Percentiles rank a stretch among this genome's conserved stretches.
Conservation (phyloP, 2,329 filamentous ascomycete species). For the Curvularia hawaiiensis region DNA sequence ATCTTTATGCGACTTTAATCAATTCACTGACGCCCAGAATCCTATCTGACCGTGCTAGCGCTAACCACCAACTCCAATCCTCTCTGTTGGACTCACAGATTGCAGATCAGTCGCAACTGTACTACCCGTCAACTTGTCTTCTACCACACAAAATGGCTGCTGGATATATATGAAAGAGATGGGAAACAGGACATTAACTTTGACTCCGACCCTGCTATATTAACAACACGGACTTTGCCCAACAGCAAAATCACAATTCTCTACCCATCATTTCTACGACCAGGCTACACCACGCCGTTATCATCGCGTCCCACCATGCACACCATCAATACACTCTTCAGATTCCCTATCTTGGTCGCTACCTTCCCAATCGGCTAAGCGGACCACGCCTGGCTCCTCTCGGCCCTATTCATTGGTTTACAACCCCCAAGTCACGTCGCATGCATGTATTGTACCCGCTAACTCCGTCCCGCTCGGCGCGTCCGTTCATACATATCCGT, state of each 20-base stretch:
- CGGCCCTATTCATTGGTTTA: slow-evolving; percentile 4
- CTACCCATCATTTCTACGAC: neutral
- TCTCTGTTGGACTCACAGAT: neutral
- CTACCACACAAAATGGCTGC: neutral
- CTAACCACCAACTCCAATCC: neutral
- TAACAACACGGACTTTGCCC: neutral
- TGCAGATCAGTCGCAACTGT: neutral
- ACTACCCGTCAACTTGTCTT: neutral
- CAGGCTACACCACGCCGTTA: neutral
- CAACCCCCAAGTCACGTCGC: slow-evolving; percentile 5
- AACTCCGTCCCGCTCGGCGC: neutral
- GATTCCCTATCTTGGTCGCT: neutral
- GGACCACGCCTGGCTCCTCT: neutral
- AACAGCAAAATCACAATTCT: neutral
- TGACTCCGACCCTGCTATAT: neutral
- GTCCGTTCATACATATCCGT: neutral
- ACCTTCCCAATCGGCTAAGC: slow-evolving; percentile 17
- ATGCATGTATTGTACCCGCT: slow-evolving; percentile 8
- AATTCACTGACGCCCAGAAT: neutral
- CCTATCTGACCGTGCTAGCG: neutral
- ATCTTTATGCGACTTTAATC: neutral
- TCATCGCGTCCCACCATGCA: slow-evolving; percentile 3
- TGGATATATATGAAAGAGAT: neutral
- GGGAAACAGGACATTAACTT: neutral
- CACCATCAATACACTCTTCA: slow-evolving; percentile 1